These are phyloP conservation scores for Eutrema salsugineum DNA, from an alignment of 441 rosid species.

Conservation along the genomic window DNA sequence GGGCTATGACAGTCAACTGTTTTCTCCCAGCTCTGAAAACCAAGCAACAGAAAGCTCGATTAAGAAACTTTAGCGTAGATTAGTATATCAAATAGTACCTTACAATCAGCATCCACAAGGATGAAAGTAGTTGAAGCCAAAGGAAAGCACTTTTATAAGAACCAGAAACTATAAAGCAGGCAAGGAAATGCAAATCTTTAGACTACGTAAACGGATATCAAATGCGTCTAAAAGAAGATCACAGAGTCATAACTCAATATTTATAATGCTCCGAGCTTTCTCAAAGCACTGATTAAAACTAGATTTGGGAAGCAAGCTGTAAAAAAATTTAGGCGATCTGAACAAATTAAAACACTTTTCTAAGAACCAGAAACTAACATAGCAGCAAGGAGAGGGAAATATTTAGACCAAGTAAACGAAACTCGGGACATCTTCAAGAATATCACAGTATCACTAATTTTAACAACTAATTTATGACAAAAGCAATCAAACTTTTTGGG, in stretches of 20 bases:
- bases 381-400: not conserved
- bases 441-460: not conserved
- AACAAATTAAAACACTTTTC: not conserved
- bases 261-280: not conserved
- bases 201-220: not conserved
- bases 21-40: conserved; percentile 95
- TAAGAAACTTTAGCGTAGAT: not conserved
- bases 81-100: not conserved
- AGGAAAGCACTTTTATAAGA: not conserved
- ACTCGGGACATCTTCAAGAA: not conserved
- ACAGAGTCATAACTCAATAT: not conserved
- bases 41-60: conserved; percentile 15
- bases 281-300: not conserved
- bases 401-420: not conserved
- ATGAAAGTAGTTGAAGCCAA: not conserved
- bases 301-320: not conserved
- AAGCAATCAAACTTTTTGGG: not conserved
- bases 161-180: not conserved
- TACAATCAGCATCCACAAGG: not conserved
- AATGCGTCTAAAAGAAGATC: not conserved
- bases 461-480: not conserved
- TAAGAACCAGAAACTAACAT: not conserved
- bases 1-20: conserved; percentile 97
- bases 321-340: not conserved
- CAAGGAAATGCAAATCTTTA: conserved; percentile 2